Evolutionary conservation across 495 filamentous ascomycete species (phyloP).

Genomic region (Glonium stellatum): DNA sequence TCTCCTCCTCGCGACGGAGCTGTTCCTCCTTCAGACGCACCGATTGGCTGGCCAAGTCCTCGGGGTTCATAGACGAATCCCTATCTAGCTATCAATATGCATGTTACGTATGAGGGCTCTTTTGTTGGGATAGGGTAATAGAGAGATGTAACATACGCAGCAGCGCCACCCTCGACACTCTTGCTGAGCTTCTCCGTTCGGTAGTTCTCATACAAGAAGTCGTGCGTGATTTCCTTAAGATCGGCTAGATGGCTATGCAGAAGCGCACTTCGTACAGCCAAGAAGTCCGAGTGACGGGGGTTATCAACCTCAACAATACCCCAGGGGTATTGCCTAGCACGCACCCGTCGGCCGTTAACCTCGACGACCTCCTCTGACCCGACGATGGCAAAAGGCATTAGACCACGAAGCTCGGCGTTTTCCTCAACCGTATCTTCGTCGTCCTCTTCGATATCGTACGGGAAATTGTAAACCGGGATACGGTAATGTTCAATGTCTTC

Average conservation of each 20-base stretch:
- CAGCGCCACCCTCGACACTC: slow-evolving; percentile 86
- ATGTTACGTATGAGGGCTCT: slow-evolving; percentile 29
- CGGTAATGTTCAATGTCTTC: slow-evolving; percentile 99
- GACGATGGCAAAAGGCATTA: slow-evolving; percentile 99
- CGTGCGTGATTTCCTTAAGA: slow-evolving; percentile 98
- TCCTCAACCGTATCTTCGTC: slow-evolving; percentile 99
- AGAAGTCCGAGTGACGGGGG: slow-evolving; percentile 95
- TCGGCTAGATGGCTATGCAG: slow-evolving; percentile 96
- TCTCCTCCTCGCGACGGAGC: slow-evolving; percentile 97
- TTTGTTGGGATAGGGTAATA: slow-evolving; percentile 26
- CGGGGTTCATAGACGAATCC: slow-evolving; percentile 92
- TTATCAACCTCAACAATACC: slow-evolving; percentile 98
- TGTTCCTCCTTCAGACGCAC: slow-evolving; percentile 99
- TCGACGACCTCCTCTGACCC: slow-evolving; percentile 93
- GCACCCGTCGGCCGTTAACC: slow-evolving; percentile 82
- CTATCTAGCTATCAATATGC: slow-evolving; percentile 22
- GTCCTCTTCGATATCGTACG: slow-evolving; percentile 98
- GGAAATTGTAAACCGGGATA: slow-evolving; percentile 99
- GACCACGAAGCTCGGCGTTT: slow-evolving; percentile 89
- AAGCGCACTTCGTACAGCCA: slow-evolving; percentile 92
- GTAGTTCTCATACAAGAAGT: slow-evolving; percentile 99
- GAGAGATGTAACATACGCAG: slow-evolving; percentile 58
- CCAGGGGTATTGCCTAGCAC: slow-evolving; percentile 97
- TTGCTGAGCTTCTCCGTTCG: slow-evolving; percentile 99
- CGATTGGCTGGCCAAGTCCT: slow-evolving; percentile 91